Evolutionary conservation across 129 eudicot species (phyloP).

Genomic region (Lactuca saligna): DNA sequence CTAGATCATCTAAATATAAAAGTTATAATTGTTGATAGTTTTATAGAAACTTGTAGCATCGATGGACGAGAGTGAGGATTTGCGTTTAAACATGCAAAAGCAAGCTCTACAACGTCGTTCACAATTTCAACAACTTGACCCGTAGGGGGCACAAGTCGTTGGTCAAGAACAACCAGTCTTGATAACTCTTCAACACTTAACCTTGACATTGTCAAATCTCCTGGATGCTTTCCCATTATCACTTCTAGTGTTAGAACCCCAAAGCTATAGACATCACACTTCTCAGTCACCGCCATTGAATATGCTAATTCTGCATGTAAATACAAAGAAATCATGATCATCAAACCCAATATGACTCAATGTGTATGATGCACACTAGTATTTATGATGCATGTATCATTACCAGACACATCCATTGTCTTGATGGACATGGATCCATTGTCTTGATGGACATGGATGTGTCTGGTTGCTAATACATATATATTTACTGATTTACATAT

Average conservation of each 20-base stretch:
- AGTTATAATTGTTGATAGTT: background rate
- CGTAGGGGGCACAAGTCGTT: conserved; percentile 21
- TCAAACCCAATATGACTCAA: background rate
- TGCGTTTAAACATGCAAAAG: conserved; percentile 29
- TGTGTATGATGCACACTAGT: too few species aligned
- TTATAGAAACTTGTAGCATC: conserved; percentile 30
- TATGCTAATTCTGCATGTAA: conserved; percentile 25
- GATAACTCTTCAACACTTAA: background rate
- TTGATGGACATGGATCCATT: too few species aligned
- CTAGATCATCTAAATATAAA: background rate
- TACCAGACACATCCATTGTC: background rate
- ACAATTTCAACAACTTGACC: conserved; percentile 14
- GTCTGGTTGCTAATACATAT: too few species aligned
- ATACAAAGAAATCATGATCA: background rate
- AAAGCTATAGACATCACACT: conserved; percentile 34
- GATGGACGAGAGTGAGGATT: conserved; percentile 36
- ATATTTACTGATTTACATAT: too few species aligned
- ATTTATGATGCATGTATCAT: background rate
- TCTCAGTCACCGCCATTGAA: conserved; percentile 24
- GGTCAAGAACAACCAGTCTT: conserved; percentile 28
- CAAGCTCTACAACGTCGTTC: conserved; percentile 8
- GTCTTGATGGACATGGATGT: too few species aligned
- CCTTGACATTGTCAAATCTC: conserved; percentile 12
- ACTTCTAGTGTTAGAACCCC: conserved; percentile 28
- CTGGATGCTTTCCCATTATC: conserved; percentile 35